Conservation (phyloP, 768 basidiomycete species). For the Tephrocybe sp. region DNA sequence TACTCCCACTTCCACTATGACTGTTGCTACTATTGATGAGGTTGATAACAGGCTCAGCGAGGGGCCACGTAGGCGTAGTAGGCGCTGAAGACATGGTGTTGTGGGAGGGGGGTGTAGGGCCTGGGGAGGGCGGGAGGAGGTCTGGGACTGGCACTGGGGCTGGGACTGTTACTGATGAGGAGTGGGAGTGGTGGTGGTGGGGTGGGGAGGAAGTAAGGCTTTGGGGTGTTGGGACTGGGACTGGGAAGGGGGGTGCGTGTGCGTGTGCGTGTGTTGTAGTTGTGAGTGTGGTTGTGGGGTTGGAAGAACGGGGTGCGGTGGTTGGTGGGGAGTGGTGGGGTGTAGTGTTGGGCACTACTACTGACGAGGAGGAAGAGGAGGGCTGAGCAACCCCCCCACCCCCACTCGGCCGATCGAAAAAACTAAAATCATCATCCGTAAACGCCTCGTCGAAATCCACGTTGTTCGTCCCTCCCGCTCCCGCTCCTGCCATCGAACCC, state of each 20-base stretch:
- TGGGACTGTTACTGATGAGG: conserved; percentile 5
- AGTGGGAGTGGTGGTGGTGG: neutral
- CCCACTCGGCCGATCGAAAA: conserved; percentile 77
- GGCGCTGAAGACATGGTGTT: conserved; percentile 44
- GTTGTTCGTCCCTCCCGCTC: conserved; percentile 16
- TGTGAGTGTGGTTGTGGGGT: neutral
- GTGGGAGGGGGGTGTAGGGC: conserved; percentile 42
- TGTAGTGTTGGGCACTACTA: too few relatives aligned
- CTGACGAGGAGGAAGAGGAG: too few relatives aligned
- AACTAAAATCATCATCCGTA: conserved; percentile 88
- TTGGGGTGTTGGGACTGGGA: conserved; percentile 2
- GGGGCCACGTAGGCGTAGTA: conserved; percentile 40
- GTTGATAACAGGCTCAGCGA: too few relatives aligned
- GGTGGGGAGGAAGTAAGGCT: conserved; percentile 5
- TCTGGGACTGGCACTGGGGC: conserved; percentile 34
- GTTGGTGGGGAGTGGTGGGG: too few relatives aligned
- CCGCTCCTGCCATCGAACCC: conserved; percentile 23
- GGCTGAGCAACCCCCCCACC: too few relatives aligned
- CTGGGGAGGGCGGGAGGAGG: conserved; percentile 49
- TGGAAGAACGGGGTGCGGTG: neutral
- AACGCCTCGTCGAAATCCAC: conserved; percentile 61
- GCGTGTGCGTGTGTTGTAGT: conserved; percentile 33
- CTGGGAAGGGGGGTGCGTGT: conserved; percentile 16
- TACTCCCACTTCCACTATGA: too few relatives aligned
- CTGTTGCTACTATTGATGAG: too few relatives aligned